Evolutionary conservation across 345 rosid genomes (phyloP), one percentile per base, ranked within the genome.

Genomic region (Kernera saxatilis): DNA sequence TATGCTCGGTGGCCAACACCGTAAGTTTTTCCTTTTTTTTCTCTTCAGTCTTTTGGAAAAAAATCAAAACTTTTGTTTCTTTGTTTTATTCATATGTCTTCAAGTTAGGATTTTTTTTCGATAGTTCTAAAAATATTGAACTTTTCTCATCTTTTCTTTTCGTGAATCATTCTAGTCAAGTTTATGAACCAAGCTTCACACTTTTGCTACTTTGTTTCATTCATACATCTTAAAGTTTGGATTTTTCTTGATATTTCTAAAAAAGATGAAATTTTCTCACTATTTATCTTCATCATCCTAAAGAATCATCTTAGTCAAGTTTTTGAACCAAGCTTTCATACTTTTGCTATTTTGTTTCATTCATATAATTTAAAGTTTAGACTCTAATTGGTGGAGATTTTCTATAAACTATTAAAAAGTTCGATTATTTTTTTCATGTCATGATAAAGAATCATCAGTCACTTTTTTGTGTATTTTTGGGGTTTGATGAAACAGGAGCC

Each of bases 1-100:
- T 14, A 62, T 84, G 22, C 99, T 95, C 29, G 99, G 99, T 37
- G 99, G 99, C 19, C 96, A 85, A 68, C 77, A 85, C 73, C 81
- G 99, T 94, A 54, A 57, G 91, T 71, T 25, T 39, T 4, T 8
- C 1, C 1, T n/a, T 5, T 35, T 22, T 30, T 32, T 35, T 9
- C 33, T 22, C 15, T 11, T 15, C 36, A 7, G 15, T 18, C 3
- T 40, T 35, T 8, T 19, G 1, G 14, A 13, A 27, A 12, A 35
- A 48, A 10, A 33, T 2, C 0, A 15, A 67, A 51, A 26, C 19
- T 26, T 11, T 25, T 50, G 0, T 44, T 19, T 0, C 11, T 65
- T 50, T 43, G 8, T 43, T 69, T 13, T 14, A 23, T 65, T 36
- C 5, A 2, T 9, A n/a, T 49, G n/a, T 32, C 67, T 17, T 33